Evolutionary conservation across 805 yeast genomes (phyloP).

Genomic region (Candida odintsovae): DNA sequence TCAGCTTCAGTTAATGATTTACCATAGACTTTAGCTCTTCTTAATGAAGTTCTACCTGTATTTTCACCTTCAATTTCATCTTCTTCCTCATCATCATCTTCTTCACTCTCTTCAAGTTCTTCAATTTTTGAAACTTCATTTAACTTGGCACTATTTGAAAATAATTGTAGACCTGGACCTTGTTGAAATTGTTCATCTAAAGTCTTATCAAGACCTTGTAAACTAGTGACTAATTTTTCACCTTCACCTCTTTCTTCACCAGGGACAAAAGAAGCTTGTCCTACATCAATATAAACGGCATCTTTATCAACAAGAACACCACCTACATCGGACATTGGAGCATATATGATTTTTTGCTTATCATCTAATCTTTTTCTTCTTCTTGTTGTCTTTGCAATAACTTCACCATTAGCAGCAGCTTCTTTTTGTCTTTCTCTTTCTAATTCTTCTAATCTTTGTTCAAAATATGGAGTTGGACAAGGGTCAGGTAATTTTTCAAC

Average conservation of each 20-base stretch:
- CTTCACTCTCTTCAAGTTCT: conserved; percentile 32
- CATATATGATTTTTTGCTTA: conserved; percentile 88
- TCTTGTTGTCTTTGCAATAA: conserved; percentile 55
- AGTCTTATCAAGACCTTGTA: conserved; percentile 65
- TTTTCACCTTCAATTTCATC: conserved; percentile 30
- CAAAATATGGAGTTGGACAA: conserved; percentile 94
- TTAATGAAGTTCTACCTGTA: conserved; percentile 59
- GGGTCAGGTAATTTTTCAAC: conserved; percentile 96
- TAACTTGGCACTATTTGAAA: conserved; percentile 54
- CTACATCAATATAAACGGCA: conserved; percentile 83
- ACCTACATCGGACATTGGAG: conserved; percentile 99
- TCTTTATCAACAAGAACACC: conserved; percentile 96
- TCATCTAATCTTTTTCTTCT: conserved; percentile 92
- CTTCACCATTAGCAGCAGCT: conserved; percentile 57
- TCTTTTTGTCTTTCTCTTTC: conserved; percentile 69
- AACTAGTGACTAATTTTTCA: conserved; percentile 73
- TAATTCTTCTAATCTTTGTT: conserved; percentile 75
- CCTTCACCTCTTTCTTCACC: conserved; percentile 78
- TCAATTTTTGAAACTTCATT: conserved; percentile 36
- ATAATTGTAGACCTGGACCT: conserved; percentile 71
- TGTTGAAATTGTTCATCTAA: conserved; percentile 51
- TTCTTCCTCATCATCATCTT: conserved; percentile 29
- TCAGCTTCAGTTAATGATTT: conserved; percentile 41
- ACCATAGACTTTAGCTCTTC: conserved; percentile 57
- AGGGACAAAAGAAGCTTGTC: conserved; percentile 47